Base-by-base conservation (phyloP, 2,329 filamentous ascomycete species). In the Lachnellula cervina region DNA sequence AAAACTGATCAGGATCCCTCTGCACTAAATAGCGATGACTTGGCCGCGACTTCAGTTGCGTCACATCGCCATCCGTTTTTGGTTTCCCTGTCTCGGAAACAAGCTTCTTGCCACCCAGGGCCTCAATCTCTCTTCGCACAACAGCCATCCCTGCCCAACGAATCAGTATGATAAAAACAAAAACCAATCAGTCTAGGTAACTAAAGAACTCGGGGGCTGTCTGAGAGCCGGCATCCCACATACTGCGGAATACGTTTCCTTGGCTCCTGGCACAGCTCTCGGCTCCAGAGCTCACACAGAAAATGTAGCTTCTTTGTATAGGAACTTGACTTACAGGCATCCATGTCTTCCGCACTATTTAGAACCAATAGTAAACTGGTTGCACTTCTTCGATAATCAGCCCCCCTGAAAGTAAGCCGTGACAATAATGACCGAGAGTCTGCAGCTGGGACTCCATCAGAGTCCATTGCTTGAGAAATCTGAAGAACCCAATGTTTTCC, bases 401-500 rank as follows among this genome's bases (percentile, higher is more conserved):
- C 69, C 40, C 74, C 77, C 42, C 82, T 80, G 42, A 88, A 80
- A 2, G 83, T 79, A 49, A 90, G 73, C 52, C 85, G 81, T 1
- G 86, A 82, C 34, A 90, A 77, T 3, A 90, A 70, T 1, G 86
- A 88, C 49, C 81, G 80, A 3, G 80, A 74, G 38, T 82, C 79
- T 2, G 75, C 64, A 3, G 75, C 65, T 14, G 77, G 67, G 1
- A 70, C 73, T 28, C 81, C 81, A 35, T 87, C 80, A 2, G 80
- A 71, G 49, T 85, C 83, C 55, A 84, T 82, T 8, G 77, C 74
- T 37, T 89, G 86, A 2, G 84, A 86, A 21, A 93, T 82, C 62
- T 90, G 88, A 14, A 93, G 71, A 5, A 93, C 89, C 83, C 88
- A 92, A 65, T 91, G 88, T 58, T 83, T 83, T 5, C 89, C 89